Evolutionary conservation across 1,139 yeast species (phyloP).

Genomic region (Suhomyces yuchorum): DNA sequence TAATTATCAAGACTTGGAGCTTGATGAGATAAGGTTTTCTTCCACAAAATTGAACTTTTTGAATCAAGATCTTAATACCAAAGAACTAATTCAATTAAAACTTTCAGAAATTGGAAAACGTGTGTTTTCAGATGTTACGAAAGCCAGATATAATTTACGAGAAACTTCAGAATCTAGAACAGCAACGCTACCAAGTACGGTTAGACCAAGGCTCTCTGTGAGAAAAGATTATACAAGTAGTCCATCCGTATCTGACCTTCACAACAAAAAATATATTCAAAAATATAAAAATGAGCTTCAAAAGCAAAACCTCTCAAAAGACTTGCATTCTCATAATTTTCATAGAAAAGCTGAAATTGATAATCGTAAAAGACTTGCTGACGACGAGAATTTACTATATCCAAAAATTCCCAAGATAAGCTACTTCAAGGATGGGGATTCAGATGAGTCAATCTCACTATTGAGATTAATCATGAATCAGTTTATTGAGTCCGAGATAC

Average conservation of each 20-base stretch:
- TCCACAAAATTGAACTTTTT: not conserved
- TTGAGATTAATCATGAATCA: not conserved
- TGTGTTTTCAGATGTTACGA: conserved; percentile 10
- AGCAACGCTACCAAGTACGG: not conserved
- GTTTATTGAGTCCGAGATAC: not conserved
- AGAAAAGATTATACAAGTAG: conserved; percentile 17
- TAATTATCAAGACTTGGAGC: conserved; percentile 18
- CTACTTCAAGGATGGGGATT: not conserved
- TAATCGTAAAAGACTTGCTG: not conserved
- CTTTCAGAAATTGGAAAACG: conserved; percentile 13
- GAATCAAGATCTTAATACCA: not conserved
- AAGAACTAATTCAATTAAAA: not conserved
- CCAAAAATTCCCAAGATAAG: not conserved
- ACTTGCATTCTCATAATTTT: not conserved
- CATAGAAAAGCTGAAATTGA: not conserved
- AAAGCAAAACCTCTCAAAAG: not conserved
- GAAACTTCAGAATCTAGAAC: not conserved
- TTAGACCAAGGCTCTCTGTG: conserved; percentile 17
- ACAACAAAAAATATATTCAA: conserved; percentile 16
- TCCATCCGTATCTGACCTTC: conserved; percentile 7
- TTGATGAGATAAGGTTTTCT: conserved; percentile 18
- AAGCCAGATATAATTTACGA: not conserved
- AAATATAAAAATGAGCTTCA: conserved; percentile 13
- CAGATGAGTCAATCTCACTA: not conserved
- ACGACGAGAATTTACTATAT: not conserved